A percentile compares a stretch with the other conserved stretches of the same genome.
Conservation (phyloP, 352 stramenopile genomes). For the Hyaloperonospora brassicae region DNA sequence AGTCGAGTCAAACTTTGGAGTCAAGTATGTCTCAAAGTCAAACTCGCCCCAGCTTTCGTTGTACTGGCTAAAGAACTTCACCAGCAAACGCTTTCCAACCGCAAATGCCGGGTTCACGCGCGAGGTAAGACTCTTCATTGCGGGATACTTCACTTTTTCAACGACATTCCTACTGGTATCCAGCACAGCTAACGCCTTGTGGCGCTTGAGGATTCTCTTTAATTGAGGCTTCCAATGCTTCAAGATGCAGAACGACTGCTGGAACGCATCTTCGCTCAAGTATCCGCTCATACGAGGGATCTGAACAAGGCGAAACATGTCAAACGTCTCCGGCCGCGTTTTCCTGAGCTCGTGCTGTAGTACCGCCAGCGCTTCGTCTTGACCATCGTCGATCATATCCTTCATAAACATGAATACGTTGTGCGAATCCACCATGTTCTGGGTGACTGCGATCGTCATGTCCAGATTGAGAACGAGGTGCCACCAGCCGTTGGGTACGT, state of each 20-base stretch:
- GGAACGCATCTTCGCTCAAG: conserved; percentile 52
- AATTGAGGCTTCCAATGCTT: conserved; percentile 53
- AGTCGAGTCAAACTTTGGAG: conserved; percentile 35
- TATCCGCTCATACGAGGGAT: conserved; percentile 53
- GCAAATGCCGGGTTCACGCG: conserved; percentile 75
- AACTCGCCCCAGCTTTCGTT: conserved; percentile 81
- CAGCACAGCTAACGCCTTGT: conserved; percentile 26
- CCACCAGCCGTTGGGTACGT: conserved; percentile 96
- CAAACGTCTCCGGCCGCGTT: conserved; percentile 45
- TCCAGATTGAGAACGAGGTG: conserved; percentile 95
- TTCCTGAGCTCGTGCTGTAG: conserved; percentile 46
- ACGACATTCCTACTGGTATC: conserved; percentile 5
- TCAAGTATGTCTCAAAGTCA: conserved; percentile 57
- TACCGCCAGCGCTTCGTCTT: conserved; percentile 47
- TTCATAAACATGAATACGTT: conserved; percentile 70
- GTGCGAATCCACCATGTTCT: conserved; percentile 91
- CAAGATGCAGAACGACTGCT: conserved; percentile 46
- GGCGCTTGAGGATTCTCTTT: conserved; percentile 47
- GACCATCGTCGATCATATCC: conserved; percentile 53
- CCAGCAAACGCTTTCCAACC: conserved; percentile 41
- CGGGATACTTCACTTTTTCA: conserved; percentile 29
- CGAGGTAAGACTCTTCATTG: conserved; percentile 57
- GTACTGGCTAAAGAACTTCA: conserved; percentile 84
- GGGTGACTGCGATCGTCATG: conserved; percentile 90
- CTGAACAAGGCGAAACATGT: conserved; percentile 58